Conservation (phyloP, 371 early-diverging fungal species). For the Lichtheimia ornata region DNA sequence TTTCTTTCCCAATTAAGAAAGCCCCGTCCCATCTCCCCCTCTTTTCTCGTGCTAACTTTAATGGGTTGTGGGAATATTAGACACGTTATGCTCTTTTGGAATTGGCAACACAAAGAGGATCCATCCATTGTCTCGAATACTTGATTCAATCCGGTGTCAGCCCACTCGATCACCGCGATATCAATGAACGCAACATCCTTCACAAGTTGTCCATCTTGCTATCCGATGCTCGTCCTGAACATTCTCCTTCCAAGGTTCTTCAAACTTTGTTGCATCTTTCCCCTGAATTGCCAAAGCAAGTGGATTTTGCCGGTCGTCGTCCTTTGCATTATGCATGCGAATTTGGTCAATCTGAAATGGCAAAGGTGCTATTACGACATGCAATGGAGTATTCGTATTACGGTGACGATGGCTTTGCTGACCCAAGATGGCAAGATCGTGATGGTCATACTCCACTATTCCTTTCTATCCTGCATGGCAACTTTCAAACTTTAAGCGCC, state of each 20-base stretch:
- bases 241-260: conserved; percentile 4
- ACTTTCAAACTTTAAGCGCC: conserved; percentile 51
- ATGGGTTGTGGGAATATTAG: conserved; percentile 23
- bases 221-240: conserved; percentile 15
- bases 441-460: conserved; percentile 74
- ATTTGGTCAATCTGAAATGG: conserved; percentile 50
- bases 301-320: conserved; percentile 64
- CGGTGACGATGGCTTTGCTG: conserved; percentile 39
- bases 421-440: conserved; percentile 57
- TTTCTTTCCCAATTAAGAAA: too few species aligned
- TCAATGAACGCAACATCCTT: conserved; percentile 67
- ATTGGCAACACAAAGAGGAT: conserved; percentile 53
- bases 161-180: conserved; percentile 44
- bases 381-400: conserved; percentile 49
- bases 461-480: conserved; percentile 65
- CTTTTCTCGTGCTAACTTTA: background rate
- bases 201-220: conserved; percentile 60
- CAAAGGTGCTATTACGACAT: conserved; percentile 45
- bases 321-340: conserved; percentile 74
- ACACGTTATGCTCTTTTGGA: conserved; percentile 51
- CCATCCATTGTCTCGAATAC: conserved; percentile 48
- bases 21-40: background rate
- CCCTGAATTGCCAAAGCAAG: conserved; percentile 27
- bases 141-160: conserved; percentile 41
- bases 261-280: conserved; percentile 19